Evolutionary conservation across 2,329 filamentous ascomycete species (phyloP).

Genomic region (Tolypocladium tropicale): DNA sequence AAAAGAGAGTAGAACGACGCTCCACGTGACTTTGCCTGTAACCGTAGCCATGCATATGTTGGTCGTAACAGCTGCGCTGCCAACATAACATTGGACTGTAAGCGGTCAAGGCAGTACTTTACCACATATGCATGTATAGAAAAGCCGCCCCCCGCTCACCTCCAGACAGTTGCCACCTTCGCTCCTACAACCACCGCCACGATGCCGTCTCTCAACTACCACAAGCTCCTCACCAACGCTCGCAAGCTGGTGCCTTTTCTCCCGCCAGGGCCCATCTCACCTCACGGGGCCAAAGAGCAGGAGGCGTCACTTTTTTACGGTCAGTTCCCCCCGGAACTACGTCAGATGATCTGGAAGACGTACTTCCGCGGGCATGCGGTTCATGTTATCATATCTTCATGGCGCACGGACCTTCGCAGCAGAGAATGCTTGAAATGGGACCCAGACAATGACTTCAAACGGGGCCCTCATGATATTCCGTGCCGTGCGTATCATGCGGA

Average conservation of each 20-base stretch:
- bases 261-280: constrained; percentile 8
- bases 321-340: constrained; percentile 6
- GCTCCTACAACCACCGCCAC: background rate
- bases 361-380: constrained; percentile 6
- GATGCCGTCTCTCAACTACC: constrained; percentile 3
- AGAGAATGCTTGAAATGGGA: constrained; percentile 5
- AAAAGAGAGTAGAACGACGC: no score
- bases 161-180: background rate
- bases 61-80: background rate
- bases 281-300: constrained; percentile 6
- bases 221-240: constrained; percentile 4
- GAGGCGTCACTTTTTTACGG: constrained; percentile 5
- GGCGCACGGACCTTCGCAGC: constrained; percentile 2
- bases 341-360: constrained; percentile 8
- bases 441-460: background rate
- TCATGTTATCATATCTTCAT: constrained; percentile 2
- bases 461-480: background rate
- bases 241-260: constrained; percentile 7
- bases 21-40: no score
- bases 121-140: background rate
- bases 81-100: background rate
- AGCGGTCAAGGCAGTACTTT: background rate
- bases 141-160: background rate
- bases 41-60: background rate
- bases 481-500: background rate